Evolutionary conservation across 352 stramenopile genomes (phyloP).

Genomic region (Pythium coloratum): DNA sequence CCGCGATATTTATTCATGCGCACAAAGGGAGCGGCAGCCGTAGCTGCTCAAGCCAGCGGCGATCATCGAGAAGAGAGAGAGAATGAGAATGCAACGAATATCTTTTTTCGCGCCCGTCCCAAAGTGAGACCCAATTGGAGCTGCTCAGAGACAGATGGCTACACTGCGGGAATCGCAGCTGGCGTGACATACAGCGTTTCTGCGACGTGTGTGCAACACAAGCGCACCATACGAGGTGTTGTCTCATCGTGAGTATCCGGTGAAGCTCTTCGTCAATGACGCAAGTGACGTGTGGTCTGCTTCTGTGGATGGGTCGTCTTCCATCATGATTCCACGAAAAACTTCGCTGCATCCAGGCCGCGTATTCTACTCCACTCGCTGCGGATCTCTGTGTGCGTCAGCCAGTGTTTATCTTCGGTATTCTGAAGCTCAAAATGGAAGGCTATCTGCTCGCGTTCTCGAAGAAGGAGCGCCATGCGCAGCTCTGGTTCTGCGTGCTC

Average conservation of each 20-base stretch:
- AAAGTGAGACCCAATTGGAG: not conserved
- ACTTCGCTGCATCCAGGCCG: not conserved
- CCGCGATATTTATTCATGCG: not conserved
- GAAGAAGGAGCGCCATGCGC: conserved; percentile 45
- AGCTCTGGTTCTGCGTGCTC: conserved; percentile 65
- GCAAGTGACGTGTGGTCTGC: not conserved
- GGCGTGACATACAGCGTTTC: not conserved
- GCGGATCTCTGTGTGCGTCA: not conserved
- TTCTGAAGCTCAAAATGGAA: conserved; percentile 44
- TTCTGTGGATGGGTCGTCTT: conserved; percentile 2
- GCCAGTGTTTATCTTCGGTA: not conserved
- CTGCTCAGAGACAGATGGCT: conserved; percentile 8
- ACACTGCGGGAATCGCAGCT: conserved; percentile 13
- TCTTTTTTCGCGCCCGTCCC: not conserved
- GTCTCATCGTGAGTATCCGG: conserved; percentile 15
- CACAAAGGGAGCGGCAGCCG: not conserved
- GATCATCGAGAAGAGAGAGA: conserved; percentile 1
- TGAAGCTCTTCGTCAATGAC: conserved; percentile 2
- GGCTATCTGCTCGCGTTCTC: conserved; percentile 67
- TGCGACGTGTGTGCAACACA: conserved; percentile 16
- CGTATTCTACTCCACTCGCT: not conserved
- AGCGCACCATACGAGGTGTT: conserved; percentile 13
- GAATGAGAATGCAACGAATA: not conserved
- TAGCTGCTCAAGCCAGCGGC: not conserved
- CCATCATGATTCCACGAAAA: not conserved